Conservation (phyloP, 345 rosid genomes). For the Clausena lansium region DNA sequence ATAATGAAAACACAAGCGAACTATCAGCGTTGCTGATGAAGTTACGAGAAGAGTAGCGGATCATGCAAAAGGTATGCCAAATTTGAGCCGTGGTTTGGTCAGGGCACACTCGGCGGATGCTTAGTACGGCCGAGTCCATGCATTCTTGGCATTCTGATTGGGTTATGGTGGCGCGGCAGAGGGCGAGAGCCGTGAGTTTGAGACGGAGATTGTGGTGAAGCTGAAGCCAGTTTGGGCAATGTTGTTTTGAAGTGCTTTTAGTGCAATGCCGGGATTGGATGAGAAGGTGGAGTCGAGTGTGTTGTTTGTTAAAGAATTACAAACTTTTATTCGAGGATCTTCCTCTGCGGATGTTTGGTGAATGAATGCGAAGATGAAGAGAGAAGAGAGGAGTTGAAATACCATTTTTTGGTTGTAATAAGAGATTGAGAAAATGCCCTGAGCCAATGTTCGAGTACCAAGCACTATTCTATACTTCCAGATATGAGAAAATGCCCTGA, state of each 20-base stretch:
- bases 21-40: neutral
- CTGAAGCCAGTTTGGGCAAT: neutral
- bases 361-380: neutral
- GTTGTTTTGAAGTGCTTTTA: constrained; percentile 2
- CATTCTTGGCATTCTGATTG: constrained; percentile 11
- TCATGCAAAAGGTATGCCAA: constrained; percentile 13
- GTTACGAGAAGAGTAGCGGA: neutral
- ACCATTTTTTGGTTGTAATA: neutral
- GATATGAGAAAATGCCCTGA: no score
- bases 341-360: neutral
- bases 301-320: neutral
- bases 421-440: neutral
- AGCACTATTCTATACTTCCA: no score
- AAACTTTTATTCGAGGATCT: neutral
- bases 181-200: constrained; percentile 12
- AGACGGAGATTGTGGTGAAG: neutral
- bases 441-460: neutral
- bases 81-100: constrained; percentile 2
- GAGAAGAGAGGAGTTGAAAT: neutral
- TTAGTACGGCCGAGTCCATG: neutral
- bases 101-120: constrained; percentile 1
- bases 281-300: constrained; percentile 3
- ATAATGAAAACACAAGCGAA: neutral
- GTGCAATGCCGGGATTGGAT: constrained; percentile 1
- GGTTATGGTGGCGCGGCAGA: constrained; percentile 9